These are phyloP conservation scores for Penicillium sclerotigenum DNA, from an alignment of 2,329 filamentous ascomycete genomes.

Conservation along the genomic window DNA sequence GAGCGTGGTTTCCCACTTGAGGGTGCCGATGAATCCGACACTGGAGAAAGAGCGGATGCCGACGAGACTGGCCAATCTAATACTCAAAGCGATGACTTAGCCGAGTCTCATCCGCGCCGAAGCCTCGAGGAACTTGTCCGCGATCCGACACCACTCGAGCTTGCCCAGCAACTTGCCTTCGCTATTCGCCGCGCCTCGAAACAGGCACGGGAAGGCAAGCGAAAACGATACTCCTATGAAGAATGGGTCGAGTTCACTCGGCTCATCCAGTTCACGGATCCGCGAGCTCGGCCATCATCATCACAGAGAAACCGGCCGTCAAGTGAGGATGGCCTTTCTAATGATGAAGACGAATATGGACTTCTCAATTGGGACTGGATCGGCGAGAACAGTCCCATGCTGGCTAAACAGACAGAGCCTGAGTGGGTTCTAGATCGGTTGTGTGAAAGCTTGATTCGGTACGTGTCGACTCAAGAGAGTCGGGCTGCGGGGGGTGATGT, in stretches of 20 bases:
- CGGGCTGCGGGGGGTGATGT: neutral
- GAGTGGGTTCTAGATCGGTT: slow-evolving; percentile 66
- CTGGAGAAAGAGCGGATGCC: slow-evolving; percentile 4
- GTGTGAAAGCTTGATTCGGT: slow-evolving; percentile 60
- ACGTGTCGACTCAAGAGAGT: slow-evolving; percentile 29
- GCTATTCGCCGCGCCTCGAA: slow-evolving; percentile 66
- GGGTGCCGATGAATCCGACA: slow-evolving; percentile 26
- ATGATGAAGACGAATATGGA: slow-evolving; percentile 54
- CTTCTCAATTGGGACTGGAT: slow-evolving; percentile 71
- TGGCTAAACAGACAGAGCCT: slow-evolving; percentile 60
- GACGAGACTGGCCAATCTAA: neutral
- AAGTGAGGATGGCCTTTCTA: slow-evolving; percentile 24
- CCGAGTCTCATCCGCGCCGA: slow-evolving; percentile 10
- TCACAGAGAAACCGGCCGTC: neutral
- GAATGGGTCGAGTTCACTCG: slow-evolving; percentile 84
- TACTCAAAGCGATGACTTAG: neutral
- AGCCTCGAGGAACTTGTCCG: slow-evolving; percentile 48
- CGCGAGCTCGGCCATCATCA: slow-evolving; percentile 19
- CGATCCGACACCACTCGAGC: slow-evolving; percentile 52
- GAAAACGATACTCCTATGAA: slow-evolving; percentile 70
- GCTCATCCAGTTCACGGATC: slow-evolving; percentile 61
- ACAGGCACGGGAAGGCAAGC: slow-evolving; percentile 57
- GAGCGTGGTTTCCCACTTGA: slow-evolving; percentile 48
- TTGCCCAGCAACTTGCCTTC: slow-evolving; percentile 61
- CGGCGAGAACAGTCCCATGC: slow-evolving; percentile 64